These are phyloP conservation scores for Canavalia ensiformis DNA, from an alignment of 306 rosid species.

Conservation along the genomic window DNA sequence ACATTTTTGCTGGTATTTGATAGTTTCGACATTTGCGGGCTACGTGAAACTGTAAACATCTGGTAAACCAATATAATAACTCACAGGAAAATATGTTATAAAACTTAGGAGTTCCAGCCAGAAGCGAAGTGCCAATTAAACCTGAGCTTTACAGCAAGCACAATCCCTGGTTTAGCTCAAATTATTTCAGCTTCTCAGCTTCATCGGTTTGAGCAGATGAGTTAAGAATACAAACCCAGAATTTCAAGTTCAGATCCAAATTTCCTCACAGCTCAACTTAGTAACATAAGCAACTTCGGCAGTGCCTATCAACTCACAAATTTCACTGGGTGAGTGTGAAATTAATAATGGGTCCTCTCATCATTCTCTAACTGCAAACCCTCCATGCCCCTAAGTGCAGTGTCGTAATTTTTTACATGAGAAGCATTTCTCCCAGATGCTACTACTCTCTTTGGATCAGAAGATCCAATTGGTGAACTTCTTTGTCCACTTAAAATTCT, in stretches of 20 bases:
- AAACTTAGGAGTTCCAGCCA: slow-evolving; percentile 50
- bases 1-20: slow-evolving; percentile 51
- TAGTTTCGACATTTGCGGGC: slow-evolving; percentile 44
- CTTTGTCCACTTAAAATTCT: slow-evolving; percentile 76
- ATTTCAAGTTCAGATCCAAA: slow-evolving; percentile 48
- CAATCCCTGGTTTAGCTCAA: slow-evolving; percentile 47
- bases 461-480: slow-evolving; percentile 72
- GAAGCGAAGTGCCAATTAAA: slow-evolving; percentile 45
- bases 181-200: slow-evolving; percentile 51
- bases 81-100: slow-evolving; percentile 48
- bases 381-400: slow-evolving; percentile 82
- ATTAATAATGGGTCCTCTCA: slow-evolving; percentile 71
- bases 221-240: slow-evolving; percentile 59
- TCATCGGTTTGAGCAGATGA: slow-evolving; percentile 47
- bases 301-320: slow-evolving; percentile 51
- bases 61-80: slow-evolving; percentile 53
- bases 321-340: slow-evolving; percentile 51
- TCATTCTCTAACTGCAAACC: slow-evolving; percentile 82
- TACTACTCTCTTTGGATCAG: slow-evolving; percentile 67
- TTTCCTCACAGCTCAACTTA: slow-evolving; percentile 53
- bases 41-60: slow-evolving; percentile 50
- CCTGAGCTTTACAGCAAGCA: slow-evolving; percentile 55
- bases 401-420: slow-evolving; percentile 73
- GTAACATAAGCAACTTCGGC: slow-evolving; percentile 57
- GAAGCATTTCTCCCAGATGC: slow-evolving; percentile 69